A percentile compares a stretch with the other conserved stretches of the same genome.
These are phyloP conservation scores for Diaporthe amygdali DNA, from an alignment of 2,329 filamentous ascomycete genomes.

Conservation along the genomic window DNA sequence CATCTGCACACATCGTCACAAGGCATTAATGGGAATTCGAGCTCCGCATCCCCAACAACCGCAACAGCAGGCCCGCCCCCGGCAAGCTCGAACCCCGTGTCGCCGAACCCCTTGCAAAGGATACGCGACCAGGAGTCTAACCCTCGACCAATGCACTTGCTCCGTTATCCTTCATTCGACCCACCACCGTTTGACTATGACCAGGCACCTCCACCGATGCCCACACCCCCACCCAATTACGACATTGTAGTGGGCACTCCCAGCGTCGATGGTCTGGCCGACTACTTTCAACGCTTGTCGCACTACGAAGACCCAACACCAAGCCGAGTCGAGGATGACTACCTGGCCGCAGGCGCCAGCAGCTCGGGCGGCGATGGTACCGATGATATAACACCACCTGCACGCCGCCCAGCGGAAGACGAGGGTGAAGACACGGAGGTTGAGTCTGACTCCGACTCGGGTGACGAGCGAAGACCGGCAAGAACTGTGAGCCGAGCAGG, in stretches of 20 bases:
- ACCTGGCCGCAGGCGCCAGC: conserved; percentile 7
- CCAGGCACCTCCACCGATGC: conserved; percentile 69
- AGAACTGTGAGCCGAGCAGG: conserved; percentile 57
- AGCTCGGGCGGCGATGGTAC: background rate
- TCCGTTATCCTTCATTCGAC: conserved; percentile 84
- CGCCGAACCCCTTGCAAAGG: conserved; percentile 39
- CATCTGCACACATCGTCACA: conserved; percentile 47
- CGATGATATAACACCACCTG: background rate
- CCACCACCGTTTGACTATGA: conserved; percentile 88
- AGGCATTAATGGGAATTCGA: conserved; percentile 22
- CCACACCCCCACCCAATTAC: conserved; percentile 84
- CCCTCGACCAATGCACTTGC: conserved; percentile 79
- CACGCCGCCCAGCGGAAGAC: conserved; percentile 37
- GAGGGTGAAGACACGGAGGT: conserved; percentile 45
- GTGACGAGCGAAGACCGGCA: conserved; percentile 37
- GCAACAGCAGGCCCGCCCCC: conserved; percentile 24
- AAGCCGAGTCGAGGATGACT: background rate
- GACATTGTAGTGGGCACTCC: conserved; percentile 76
- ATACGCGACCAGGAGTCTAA: conserved; percentile 40
- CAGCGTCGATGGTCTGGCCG: conserved; percentile 73
- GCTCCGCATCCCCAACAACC: conserved; percentile 20
- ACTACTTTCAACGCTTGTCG: conserved; percentile 85
- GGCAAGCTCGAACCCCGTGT: conserved; percentile 27
- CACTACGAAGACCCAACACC: conserved; percentile 61
- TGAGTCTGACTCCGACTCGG: conserved; percentile 42